Evolutionary conservation across 768 basidiomycete species (phyloP).

Genomic region (Pleurotus giganteus): DNA sequence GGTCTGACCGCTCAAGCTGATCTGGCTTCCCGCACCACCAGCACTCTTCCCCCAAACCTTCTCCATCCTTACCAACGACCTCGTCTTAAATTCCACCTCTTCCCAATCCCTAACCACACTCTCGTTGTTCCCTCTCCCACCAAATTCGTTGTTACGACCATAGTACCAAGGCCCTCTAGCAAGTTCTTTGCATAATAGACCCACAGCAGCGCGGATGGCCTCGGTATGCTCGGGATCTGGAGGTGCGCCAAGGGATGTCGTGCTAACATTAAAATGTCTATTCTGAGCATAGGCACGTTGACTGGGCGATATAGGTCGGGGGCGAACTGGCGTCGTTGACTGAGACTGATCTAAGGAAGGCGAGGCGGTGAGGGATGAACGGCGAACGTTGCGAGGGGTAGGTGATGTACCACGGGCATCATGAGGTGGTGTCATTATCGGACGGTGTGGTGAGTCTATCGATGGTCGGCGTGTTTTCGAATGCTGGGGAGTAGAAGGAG

Average conservation of each 20-base stretch:
- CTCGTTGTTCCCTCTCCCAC: conserved; percentile 26
- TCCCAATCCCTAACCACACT: conserved; percentile 60
- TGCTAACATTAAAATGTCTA: conserved; percentile 58
- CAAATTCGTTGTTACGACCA: conserved; percentile 26
- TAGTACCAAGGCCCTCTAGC: conserved; percentile 57
- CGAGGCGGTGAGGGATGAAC: conserved; percentile 28
- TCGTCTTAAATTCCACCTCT: conserved; percentile 69
- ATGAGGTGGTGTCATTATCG: conserved; percentile 24
- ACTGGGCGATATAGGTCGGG: conserved; percentile 43
- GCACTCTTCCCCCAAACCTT: conserved; percentile 65
- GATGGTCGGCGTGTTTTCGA: conserved; percentile 8
- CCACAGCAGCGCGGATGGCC: conserved; percentile 61
- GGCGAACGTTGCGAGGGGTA: conserved; percentile 30
- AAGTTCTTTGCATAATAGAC: conserved; percentile 65
- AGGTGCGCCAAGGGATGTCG: conserved; percentile 47
- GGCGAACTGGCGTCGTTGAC: conserved; percentile 38
- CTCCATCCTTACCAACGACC: conserved; percentile 63
- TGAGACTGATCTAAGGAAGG: conserved; percentile 26
- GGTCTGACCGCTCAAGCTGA: conserved; percentile 32
- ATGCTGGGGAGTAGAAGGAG: conserved; percentile 35
- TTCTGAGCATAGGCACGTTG: conserved; percentile 52
- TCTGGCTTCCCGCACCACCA: conserved; percentile 35
- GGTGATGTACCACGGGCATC: conserved; percentile 22
- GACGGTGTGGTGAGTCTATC: conserved; percentile 12
- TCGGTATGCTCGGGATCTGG: conserved; percentile 63